Evolutionary conservation across 2,329 filamentous ascomycete species (phyloP).

Genomic region (Gaeumannomyces tritici): DNA sequence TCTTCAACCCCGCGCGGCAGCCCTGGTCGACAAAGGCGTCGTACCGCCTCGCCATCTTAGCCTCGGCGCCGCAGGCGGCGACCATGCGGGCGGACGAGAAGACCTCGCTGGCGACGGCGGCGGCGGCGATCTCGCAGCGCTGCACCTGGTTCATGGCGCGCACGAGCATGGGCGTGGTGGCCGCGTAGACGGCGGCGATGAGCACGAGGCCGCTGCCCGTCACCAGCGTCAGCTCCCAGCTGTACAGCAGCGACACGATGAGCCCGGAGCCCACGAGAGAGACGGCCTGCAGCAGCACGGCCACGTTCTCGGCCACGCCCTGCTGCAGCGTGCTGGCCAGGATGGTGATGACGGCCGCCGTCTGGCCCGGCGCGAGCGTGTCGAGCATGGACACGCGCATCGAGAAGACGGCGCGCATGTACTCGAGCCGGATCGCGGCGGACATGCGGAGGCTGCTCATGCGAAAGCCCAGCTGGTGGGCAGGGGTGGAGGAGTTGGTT

Average conservation of each 20-base stretch:
- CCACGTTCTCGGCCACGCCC: slow-evolving; percentile 53
- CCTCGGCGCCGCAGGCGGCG: slow-evolving; percentile 51
- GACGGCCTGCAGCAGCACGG: slow-evolving; percentile 44
- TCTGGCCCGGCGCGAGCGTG: slow-evolving; percentile 48
- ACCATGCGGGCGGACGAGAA: slow-evolving; percentile 51
- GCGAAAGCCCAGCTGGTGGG: slow-evolving; percentile 38
- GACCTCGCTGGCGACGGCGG: slow-evolving; percentile 49
- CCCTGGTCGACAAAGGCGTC: slow-evolving; percentile 43
- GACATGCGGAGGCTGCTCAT: slow-evolving; percentile 52
- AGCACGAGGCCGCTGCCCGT: slow-evolving; percentile 46
- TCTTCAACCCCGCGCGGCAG: slow-evolving; percentile 19
- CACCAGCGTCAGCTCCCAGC: slow-evolving; percentile 50
- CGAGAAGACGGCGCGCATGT: slow-evolving; percentile 51
- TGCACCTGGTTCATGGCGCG: slow-evolving; percentile 34
- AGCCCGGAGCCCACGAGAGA: slow-evolving; percentile 42
- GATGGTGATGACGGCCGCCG: slow-evolving; percentile 52
- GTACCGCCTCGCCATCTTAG: slow-evolving; percentile 42
- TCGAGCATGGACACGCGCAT: slow-evolving; percentile 60
- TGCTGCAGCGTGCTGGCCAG: slow-evolving; percentile 52
- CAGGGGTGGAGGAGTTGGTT: background rate
- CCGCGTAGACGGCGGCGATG: slow-evolving; percentile 36
- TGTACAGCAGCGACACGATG: slow-evolving; percentile 44
- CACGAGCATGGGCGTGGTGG: slow-evolving; percentile 44
- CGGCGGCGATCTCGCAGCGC: slow-evolving; percentile 44
- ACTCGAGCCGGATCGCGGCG: slow-evolving; percentile 50